Base-by-base conservation (phyloP, 2,329 filamentous ascomycete genomes). In the Aspergillus luchuensis region DNA sequence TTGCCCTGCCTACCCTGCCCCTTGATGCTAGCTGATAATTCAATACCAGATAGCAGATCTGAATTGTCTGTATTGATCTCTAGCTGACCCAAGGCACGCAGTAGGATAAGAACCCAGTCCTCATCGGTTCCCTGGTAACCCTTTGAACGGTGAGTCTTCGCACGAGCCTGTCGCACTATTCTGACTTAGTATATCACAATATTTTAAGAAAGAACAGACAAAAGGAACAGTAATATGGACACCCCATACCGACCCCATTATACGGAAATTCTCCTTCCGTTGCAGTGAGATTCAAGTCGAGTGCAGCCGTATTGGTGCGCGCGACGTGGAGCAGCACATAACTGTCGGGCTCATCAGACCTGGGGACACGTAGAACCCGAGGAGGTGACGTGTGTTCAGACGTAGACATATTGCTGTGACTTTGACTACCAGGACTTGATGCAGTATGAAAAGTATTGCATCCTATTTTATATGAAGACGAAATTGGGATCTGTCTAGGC, bases 221-320 rank as follows among this genome's bases (percentile, higher is more conserved):
- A 15, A 28, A 33, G 25, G 15, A 15, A 55, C 8, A 15, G 25
- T 6, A 53, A 28, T 15, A 15, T n/a, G 41, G 36, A 47, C 8
- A 41, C 19, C 17, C 61, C 71, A 53, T 70, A 85, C 83, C 72
- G 59, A 76, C 77, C 7, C 76, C 74, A 21, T 79, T 75, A 71
- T 84, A 88, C 11, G 85, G 80, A 57, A 74, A 76, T 63, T 85
- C 81, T 50, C 83, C 83, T 70, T 89, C 85, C 25, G 85, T 87
- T 23, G 82, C 86, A 10, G 82, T 75, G 28, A 89, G 76, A 57
- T 80, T 80, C 39, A 87, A 69, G 67, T 87, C 84, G 8, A 87
- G 74, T 3, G 74, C 64, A 62, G 73, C 61, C 57, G 71, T 64
- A n/a, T 73, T 71, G 11, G 69, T 63, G 19, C 63, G 74, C 51